Conservation (phyloP, 306 rosid genomes). For the Urtica urens region DNA sequence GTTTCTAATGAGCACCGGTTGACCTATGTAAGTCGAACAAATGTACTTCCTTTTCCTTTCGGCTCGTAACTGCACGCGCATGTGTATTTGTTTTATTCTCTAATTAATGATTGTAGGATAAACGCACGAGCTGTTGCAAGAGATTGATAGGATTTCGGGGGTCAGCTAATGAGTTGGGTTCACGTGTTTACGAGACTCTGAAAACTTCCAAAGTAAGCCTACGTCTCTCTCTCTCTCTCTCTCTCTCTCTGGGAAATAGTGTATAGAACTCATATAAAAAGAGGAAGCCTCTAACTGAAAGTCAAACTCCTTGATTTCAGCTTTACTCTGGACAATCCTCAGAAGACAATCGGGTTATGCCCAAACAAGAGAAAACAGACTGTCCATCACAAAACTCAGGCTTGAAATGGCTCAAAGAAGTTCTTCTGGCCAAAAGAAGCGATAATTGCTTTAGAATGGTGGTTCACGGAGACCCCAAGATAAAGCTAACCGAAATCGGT, state of each 20-base stretch:
- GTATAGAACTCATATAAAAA: slow-evolving; percentile 6
- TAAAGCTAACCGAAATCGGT: slow-evolving; percentile 73
- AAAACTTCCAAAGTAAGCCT: slow-evolving; percentile 84
- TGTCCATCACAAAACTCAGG: slow-evolving; percentile 67
- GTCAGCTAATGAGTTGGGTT: slow-evolving; percentile 55
- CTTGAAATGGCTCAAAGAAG: slow-evolving; percentile 89
- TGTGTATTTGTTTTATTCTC: slow-evolving; percentile 13
- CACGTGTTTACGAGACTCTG: slow-evolving; percentile 70
- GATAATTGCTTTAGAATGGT: slow-evolving; percentile 70
- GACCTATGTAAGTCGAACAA: slow-evolving; percentile 47
- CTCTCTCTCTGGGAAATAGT: neutral
- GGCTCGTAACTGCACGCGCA: slow-evolving; percentile 3
- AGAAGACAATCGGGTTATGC: slow-evolving; percentile 34
- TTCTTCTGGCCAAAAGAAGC: slow-evolving; percentile 85
- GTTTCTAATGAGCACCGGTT: slow-evolving; percentile 47
- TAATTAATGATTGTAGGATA: slow-evolving; percentile 44
- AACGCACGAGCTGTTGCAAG: slow-evolving; percentile 62
- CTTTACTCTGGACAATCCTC: slow-evolving; percentile 51
- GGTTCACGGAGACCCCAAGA: slow-evolving; percentile 84
- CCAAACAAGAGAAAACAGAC: slow-evolving; percentile 45
- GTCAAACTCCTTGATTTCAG: slow-evolving; percentile 39
- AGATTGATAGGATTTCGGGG: slow-evolving; percentile 82
- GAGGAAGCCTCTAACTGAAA: slow-evolving; percentile 20
- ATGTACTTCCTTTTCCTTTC: neutral
- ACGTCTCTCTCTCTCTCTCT: slow-evolving; percentile 15